Evolutionary conservation across 2,329 filamentous ascomycete species (phyloP).

Genomic region (Fusarium subglutinans): DNA sequence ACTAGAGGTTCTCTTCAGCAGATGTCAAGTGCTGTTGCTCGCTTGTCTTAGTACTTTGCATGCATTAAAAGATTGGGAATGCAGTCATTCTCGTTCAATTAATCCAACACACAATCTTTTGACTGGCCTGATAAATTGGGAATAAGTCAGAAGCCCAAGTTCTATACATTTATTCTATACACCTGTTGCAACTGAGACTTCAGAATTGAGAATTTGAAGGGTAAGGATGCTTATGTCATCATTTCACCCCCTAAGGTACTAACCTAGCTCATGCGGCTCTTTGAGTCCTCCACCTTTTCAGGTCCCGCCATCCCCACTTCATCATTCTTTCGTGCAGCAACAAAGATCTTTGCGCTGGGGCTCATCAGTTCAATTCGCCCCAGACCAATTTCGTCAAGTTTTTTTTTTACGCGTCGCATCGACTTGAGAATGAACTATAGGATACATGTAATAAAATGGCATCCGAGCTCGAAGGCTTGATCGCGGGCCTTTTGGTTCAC

Average conservation of each 20-base stretch:
- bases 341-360: conserved; percentile 25
- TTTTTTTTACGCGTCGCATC: conserved; percentile 28
- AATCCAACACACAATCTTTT: not conserved
- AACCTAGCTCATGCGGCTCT: not conserved
- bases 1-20: too few species aligned
- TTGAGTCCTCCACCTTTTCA: conserved; percentile 11
- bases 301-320: conserved; percentile 36
- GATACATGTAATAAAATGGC: conserved; percentile 43
- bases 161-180: not conserved
- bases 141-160: not conserved
- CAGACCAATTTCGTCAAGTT: conserved; percentile 29
- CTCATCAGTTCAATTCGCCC: conserved; percentile 45
- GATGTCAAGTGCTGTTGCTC: too few species aligned
- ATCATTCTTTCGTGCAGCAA: conserved; percentile 32
- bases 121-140: not conserved
- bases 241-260: not conserved
- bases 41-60: too few species aligned
- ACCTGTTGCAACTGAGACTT: not conserved
- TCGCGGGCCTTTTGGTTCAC: conserved; percentile 49
- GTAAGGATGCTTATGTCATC: conserved; percentile 36
- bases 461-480: conserved; percentile 52
- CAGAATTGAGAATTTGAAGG: not conserved
- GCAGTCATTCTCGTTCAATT: too few species aligned
- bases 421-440: conserved; percentile 42
- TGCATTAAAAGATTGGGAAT: too few species aligned